Evolutionary conservation across 805 yeast species (phyloP).

Genomic region (Yarrowia sp.): DNA sequence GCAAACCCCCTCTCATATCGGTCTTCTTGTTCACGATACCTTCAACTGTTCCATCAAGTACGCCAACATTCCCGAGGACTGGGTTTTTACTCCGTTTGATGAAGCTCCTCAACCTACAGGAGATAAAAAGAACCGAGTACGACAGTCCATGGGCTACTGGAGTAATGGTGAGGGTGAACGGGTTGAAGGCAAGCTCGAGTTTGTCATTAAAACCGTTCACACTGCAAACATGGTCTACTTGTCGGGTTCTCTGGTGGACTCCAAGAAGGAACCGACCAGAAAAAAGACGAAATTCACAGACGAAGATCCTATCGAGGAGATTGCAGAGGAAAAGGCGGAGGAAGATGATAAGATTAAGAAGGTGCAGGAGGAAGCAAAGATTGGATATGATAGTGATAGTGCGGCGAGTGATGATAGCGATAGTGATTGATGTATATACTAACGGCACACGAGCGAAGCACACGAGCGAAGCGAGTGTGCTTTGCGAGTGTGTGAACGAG

Average conservation of each 20-base stretch:
- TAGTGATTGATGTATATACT: background rate
- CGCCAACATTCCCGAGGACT: conserved; percentile 75
- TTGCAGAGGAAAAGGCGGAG: conserved; percentile 3
- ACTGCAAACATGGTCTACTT: conserved; percentile 72
- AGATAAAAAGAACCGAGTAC: conserved; percentile 35
- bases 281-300: conserved; percentile 46
- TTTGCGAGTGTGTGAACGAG: too few species aligned
- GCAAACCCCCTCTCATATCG: conserved; percentile 94
- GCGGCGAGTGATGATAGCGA: conserved; percentile 13
- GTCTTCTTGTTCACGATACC: conserved; percentile 84
- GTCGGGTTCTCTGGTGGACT: conserved; percentile 73
- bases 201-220: conserved; percentile 67
- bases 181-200: conserved; percentile 78
- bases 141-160: conserved; percentile 82
- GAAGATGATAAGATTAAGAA: background rate
- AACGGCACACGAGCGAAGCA: background rate
- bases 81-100: conserved; percentile 61
- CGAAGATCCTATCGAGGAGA: conserved; percentile 10
- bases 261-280: conserved; percentile 69
- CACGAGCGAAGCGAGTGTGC: background rate
- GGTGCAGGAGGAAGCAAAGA: background rate
- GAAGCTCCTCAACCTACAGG: conserved; percentile 30
- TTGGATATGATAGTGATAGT: conserved; percentile 11
- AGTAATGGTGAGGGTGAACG: conserved; percentile 67
- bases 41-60: conserved; percentile 91